Evolutionary conservation across 306 rosid genomes (phyloP).

Genomic region (Purshia tridentata): DNA sequence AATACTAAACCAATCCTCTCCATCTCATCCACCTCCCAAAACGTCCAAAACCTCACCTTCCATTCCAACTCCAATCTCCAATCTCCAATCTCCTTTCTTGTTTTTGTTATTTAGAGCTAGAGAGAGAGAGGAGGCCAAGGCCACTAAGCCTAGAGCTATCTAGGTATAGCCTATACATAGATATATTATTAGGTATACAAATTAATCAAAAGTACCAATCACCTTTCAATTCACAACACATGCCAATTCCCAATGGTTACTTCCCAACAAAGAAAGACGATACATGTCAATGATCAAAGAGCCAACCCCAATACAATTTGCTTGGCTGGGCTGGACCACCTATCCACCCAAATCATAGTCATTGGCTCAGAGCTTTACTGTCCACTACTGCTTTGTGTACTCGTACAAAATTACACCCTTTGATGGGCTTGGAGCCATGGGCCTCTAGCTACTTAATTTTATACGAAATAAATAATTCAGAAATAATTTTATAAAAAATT

Average conservation of each 20-base stretch:
- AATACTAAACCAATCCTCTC: not conserved
- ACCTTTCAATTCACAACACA: not conserved
- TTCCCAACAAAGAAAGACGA: not conserved
- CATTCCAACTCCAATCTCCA: not conserved
- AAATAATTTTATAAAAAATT: too few species aligned
- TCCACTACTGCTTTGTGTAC: not conserved
- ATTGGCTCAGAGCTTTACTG: slow-evolving; percentile 21
- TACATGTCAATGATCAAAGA: not conserved
- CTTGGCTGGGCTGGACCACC: slow-evolving; percentile 28
- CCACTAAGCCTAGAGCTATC: not conserved
- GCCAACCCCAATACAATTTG: not conserved
- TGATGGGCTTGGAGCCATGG: slow-evolving; percentile 1
- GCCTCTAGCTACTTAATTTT: not conserved
- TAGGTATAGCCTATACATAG: not conserved
- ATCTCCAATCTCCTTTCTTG: not conserved
- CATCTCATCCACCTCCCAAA: not conserved
- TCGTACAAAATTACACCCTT: too few species aligned
- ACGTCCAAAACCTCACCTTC: not conserved
- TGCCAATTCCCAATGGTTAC: not conserved
- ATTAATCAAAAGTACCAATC: not conserved
- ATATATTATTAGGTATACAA: not conserved
- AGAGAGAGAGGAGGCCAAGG: not conserved
- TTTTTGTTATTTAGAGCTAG: not conserved
- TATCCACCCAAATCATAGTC: slow-evolving; percentile 11
- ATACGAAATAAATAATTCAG: not conserved